These are phyloP conservation scores for Hanseniaspora lindneri DNA, from an alignment of 805 yeast genomes.

Conservation along the genomic window DNA sequence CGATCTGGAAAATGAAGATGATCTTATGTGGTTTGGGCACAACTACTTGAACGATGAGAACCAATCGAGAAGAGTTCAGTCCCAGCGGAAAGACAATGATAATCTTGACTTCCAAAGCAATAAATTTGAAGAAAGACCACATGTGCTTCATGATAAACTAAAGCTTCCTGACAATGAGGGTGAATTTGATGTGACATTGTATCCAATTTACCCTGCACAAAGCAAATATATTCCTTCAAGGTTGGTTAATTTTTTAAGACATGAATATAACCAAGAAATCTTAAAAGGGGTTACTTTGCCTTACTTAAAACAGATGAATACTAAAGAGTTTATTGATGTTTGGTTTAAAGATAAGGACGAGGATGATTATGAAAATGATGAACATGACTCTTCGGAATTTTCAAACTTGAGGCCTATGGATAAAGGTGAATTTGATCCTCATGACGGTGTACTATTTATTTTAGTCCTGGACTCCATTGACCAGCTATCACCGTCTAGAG, in stretches of 20 bases:
- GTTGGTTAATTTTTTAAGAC: conserved; percentile 66
- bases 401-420: not conserved
- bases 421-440: conserved; percentile 14
- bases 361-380: not conserved
- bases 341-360: conserved; percentile 48
- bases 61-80: too few relatives aligned
- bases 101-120: conserved; percentile 1
- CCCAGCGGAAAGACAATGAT: too few relatives aligned
- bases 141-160: conserved; percentile 37
- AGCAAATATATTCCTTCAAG: conserved; percentile 60
- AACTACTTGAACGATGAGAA: too few relatives aligned
- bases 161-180: conserved; percentile 77
- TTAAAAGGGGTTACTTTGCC: conserved; percentile 82
- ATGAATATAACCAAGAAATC: conserved; percentile 87
- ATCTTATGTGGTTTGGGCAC: conserved; percentile 7
- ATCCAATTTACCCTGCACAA: conserved; percentile 59
- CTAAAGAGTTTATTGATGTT: conserved; percentile 65
- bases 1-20: conserved; percentile 13
- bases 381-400: not conserved
- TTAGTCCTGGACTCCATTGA: conserved; percentile 68
- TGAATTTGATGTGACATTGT: conserved; percentile 84
- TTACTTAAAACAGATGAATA: conserved; percentile 63
- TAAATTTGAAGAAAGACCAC: conserved; percentile 10
- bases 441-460: conserved; percentile 39
- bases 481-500: conserved; percentile 31